Conservation (phyloP, 2,329 filamentous ascomycete species). For the Penicillium digitatum region DNA sequence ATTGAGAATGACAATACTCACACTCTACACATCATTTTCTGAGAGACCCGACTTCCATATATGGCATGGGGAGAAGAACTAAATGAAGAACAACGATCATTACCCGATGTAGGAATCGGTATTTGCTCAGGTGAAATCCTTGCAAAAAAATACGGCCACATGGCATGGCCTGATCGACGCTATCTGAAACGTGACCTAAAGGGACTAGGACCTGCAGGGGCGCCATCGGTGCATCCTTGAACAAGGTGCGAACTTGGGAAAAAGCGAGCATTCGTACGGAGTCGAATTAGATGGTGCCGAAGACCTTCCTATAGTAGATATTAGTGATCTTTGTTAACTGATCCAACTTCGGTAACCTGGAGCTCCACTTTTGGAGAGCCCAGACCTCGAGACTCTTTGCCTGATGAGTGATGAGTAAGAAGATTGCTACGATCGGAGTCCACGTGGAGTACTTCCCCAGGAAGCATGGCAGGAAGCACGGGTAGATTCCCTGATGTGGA, state of each 20-base stretch:
- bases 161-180: slow-evolving; percentile 12
- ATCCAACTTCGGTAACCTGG: neutral
- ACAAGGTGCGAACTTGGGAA: neutral
- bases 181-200: slow-evolving; percentile 4
- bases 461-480: neutral
- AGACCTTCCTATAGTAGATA: neutral
- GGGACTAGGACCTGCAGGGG: neutral
- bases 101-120: neutral
- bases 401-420: too few relatives aligned
- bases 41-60: neutral
- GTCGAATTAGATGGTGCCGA: neutral
- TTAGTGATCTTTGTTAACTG: neutral
- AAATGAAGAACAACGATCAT: neutral
- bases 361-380: neutral
- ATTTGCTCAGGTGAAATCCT: slow-evolving; percentile 3
- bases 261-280: neutral
- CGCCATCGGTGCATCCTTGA: neutral
- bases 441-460: neutral
- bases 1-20: neutral
- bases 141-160: slow-evolving; percentile 4
- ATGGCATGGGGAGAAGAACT: too few relatives aligned
- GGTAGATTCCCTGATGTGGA: neutral
- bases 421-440: neutral
- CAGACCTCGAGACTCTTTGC: neutral
- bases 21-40: neutral